A percentile compares a stretch with the other conserved stretches of the same genome.
phyloP scores from a whole-genome alignment of 108 stramenopile species.

The Nitzschia palea region DNA sequence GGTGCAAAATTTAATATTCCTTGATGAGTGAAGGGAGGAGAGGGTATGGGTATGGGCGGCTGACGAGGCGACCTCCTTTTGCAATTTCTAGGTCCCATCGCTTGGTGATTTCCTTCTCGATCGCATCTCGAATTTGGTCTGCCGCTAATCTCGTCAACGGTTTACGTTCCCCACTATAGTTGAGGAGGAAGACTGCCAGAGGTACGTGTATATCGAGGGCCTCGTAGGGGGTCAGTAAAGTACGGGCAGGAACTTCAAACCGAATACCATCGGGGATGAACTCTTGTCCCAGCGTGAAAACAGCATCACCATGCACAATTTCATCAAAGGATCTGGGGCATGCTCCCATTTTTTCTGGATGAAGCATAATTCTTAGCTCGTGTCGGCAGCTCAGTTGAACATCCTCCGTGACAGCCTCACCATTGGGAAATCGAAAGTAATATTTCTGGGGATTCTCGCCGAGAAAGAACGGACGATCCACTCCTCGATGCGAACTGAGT shows the following conservation, averaged over 20 bases:
- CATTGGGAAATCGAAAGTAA: constrained; percentile 47
- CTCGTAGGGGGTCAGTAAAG: constrained; percentile 31
- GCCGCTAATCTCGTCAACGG: constrained; percentile 57
- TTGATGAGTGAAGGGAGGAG: constrained; percentile 48
- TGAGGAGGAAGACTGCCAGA: constrained; percentile 68
- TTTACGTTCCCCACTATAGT: constrained; percentile 61
- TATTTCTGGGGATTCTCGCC: constrained; percentile 58
- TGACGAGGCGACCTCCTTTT: constrained; percentile 67
- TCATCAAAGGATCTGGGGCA: constrained; percentile 35
- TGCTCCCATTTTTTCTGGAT: constrained; percentile 33
- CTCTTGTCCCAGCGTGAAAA: constrained; percentile 44
- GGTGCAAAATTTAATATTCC: constrained; percentile 10
- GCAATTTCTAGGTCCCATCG: constrained; percentile 35
- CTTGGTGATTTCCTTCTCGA: constrained; percentile 40
- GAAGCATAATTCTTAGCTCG: constrained; percentile 65
- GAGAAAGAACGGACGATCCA: constrained; percentile 67
- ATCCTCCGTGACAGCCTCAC: constrained; percentile 30
- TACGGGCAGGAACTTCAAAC: constrained; percentile 60
- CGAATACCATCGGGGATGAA: constrained; percentile 64
- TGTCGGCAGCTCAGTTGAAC: constrained; percentile 79
- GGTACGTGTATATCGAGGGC: constrained; percentile 2
- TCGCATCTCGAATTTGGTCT: constrained; percentile 54
- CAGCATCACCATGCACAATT: constrained; percentile 54
- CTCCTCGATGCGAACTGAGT: constrained; percentile 74
- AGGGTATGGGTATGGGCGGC: constrained; percentile 61